phyloP scores from a whole-genome alignment of 2,329 filamentous ascomycete species.

The Penicillium palitans region DNA sequence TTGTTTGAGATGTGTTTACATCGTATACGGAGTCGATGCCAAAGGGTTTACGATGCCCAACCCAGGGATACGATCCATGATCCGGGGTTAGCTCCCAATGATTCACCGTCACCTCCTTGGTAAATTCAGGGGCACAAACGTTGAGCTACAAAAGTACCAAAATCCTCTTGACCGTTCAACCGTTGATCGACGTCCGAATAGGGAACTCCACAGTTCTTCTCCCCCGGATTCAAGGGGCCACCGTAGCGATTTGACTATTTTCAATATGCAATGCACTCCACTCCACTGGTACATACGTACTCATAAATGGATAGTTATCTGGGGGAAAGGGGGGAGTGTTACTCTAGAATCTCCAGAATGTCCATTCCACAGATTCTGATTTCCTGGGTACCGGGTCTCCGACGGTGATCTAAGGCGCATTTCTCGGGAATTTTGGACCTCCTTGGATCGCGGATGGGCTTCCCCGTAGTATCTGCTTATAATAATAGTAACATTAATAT shows the following conservation, averaged over 20 bases:
- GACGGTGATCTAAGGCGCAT: slow-evolving; percentile 1
- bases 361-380: slow-evolving; percentile 7
- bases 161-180: neutral
- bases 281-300: slow-evolving; percentile 1
- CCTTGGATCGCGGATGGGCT: neutral
- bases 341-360: slow-evolving; percentile 11
- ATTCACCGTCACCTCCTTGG: neutral
- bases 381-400: slow-evolving; percentile 16
- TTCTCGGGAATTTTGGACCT: neutral
- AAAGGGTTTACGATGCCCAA: neutral
- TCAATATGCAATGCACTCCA: slow-evolving; percentile 12
- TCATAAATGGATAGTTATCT: neutral
- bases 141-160: slow-evolving; percentile 10
- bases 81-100: neutral
- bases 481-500: neutral
- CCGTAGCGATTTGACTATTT: slow-evolving; percentile 9
- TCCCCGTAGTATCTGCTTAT: neutral
- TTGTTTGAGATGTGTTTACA: slow-evolving; percentile 1
- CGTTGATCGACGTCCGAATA: slow-evolving; percentile 9
- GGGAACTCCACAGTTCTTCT: slow-evolving; percentile 12
- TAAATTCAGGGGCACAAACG: slow-evolving; percentile 6
- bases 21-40: neutral
- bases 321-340: slow-evolving; percentile 7
- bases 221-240: slow-evolving; percentile 23
- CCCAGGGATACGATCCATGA: slow-evolving; percentile 5